Percentiles rank a stretch among this genome's conserved stretches.
Evolutionary conservation across 1,139 yeast genomes (phyloP).

Genomic region (Yamadazyma siamensis): DNA sequence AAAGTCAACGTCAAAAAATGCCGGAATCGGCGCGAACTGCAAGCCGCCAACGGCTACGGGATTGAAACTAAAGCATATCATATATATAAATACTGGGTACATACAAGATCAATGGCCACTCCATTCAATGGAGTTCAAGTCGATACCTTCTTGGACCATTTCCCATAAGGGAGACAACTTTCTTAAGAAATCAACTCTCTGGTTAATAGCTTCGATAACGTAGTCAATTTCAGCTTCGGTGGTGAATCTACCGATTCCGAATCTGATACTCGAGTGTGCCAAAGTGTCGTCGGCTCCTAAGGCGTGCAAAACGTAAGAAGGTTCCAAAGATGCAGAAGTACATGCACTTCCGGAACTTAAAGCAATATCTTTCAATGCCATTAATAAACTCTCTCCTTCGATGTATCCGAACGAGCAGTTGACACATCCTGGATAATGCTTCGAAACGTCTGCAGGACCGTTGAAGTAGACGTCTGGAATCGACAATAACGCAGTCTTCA

Average conservation of each 20-base stretch:
- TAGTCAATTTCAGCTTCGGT: constrained; percentile 95
- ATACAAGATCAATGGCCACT: constrained; percentile 73
- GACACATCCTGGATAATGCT: constrained; percentile 85
- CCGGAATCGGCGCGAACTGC: constrained; percentile 3
- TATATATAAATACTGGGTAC: background rate
- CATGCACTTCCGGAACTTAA: constrained; percentile 98
- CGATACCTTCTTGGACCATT: constrained; percentile 98
- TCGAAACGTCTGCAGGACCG: constrained; percentile 65
- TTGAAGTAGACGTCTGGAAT: constrained; percentile 88
- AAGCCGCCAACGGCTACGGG: background rate
- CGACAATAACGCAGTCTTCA: constrained; percentile 67
- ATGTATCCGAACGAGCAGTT: constrained; percentile 95
- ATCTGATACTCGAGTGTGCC: constrained; percentile 95
- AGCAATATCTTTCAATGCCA: constrained; percentile 98
- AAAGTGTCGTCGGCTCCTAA: constrained; percentile 97
- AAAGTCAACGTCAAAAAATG: background rate
- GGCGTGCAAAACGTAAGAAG: constrained; percentile 94
- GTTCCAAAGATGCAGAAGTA: constrained; percentile 97
- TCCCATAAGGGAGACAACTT: constrained; percentile 97
- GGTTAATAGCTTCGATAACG: constrained; percentile 81
- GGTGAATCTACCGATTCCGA: constrained; percentile 96
- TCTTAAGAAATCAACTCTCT: constrained; percentile 87
- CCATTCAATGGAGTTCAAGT: constrained; percentile 92
- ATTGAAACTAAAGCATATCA: constrained; percentile 1
- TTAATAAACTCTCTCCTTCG: constrained; percentile 94